phyloP scores from a whole-genome alignment of 176 grass and related monocot species.

The Ampelocalamus luodianensis region DNA sequence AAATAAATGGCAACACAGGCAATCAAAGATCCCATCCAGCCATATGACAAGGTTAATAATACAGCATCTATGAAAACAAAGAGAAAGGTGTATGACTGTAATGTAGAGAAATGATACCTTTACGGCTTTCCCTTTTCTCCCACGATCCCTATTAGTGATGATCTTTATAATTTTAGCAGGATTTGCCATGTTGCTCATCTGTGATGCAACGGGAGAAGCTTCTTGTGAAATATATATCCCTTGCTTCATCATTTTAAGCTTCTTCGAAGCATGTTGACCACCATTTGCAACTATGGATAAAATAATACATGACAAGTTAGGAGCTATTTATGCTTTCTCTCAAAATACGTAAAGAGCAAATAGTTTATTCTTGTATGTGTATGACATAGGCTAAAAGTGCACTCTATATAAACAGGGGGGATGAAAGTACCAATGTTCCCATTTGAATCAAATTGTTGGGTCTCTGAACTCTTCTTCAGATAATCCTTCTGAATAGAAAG shows the following conservation, averaged over 20 bases:
- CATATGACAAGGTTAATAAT: constrained; percentile 22
- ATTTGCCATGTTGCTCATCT: constrained; percentile 85
- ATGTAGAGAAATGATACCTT: constrained; percentile 45
- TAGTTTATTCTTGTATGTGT: constrained; percentile 21
- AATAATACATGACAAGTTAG: constrained; percentile 46
- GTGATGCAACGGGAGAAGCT: constrained; percentile 68
- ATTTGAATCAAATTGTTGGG: constrained; percentile 72
- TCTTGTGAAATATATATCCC: constrained; percentile 58
- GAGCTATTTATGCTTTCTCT: constrained; percentile 36
- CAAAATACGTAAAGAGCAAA: constrained; percentile 37
- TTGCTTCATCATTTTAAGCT: constrained; percentile 73
- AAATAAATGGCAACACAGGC: constrained; percentile 28
- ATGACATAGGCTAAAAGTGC: background rate
- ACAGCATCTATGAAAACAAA: constrained; percentile 12
- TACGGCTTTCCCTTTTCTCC: constrained; percentile 73
- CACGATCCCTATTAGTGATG: constrained; percentile 73
- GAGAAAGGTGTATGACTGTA: constrained; percentile 25
- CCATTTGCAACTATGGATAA: constrained; percentile 58
- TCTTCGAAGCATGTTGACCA: constrained; percentile 80
- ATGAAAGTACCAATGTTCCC: constrained; percentile 67
- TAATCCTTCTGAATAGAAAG: constrained; percentile 71
- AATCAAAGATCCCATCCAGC: background rate
- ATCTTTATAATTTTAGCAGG: constrained; percentile 79
- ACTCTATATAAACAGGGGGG: constrained; percentile 36
- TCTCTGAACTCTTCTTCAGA: constrained; percentile 75